Base-by-base conservation (phyloP, 257 asterid species). In the Coffea canephora region DNA sequence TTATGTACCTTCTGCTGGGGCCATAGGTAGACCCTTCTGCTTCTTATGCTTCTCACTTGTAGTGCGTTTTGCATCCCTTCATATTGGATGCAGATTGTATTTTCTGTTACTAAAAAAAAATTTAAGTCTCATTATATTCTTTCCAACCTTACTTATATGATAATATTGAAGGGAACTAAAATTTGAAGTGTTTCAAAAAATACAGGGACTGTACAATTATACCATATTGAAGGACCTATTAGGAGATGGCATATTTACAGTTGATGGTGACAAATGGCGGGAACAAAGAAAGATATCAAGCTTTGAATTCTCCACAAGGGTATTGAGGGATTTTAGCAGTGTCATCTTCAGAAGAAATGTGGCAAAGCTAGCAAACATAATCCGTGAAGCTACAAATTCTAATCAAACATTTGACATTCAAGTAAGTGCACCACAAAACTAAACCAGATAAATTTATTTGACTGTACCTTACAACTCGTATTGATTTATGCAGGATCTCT, bases 191-290 rank as follows among this genome's bases (percentile, higher is more conserved):
- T 46, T 61, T 73, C 41, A 45, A 23, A 48, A 65, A 70, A 72
- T 78, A 31, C 86, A 93, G 97, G 97, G 97, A 77, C 45, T 54
- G 75, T 62, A 89, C 85, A 84, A 87, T 76, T 77, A 89, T 74
- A 78, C 57, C 80, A 85, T 81, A 69, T 81, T 90, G 61, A 86
- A 68, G 54, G 91, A 48, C 6, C 86, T 93, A 19, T 69, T 93
- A 74, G 97, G 97, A 5, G 97, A 91, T 43, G 97, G 97, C 46
- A 91, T 93, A 81, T 93, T 93, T 82, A 43, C 94, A 0, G 97
- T 93, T 69, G 97, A 93, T 81, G 97, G 96, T 12, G 96, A 91
- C 12, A 88, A 87, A 83, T 93, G 98, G 97, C 79, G 88, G 23
- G 84, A 90, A 77, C 97, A 93, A 87, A 85, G 97, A 80, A 93